Evolutionary conservation across 306 rosid species (phyloP).

Genomic region (Luffa aegyptiaca): DNA sequence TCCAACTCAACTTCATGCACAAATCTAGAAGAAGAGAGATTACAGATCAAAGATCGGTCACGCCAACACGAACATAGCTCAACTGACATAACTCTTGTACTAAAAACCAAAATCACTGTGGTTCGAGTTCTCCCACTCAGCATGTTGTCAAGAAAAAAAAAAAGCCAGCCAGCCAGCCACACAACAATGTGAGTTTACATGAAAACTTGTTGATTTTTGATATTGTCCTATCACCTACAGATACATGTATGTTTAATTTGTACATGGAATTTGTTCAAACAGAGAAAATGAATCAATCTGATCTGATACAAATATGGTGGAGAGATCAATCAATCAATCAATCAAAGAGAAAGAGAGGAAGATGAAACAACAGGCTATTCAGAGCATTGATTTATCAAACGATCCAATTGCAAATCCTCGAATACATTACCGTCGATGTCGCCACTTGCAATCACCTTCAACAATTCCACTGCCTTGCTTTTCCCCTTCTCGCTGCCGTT

Average conservation of each 20-base stretch:
- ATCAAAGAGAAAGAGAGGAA: neutral
- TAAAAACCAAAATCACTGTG: too few relatives aligned
- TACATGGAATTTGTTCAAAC: neutral
- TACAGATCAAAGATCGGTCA: neutral
- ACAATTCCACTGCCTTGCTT: slow-evolving; percentile 42
- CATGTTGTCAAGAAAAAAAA: too few relatives aligned
- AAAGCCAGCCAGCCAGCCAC: too few relatives aligned
- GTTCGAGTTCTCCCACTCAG: too few relatives aligned
- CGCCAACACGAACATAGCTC: too few relatives aligned
- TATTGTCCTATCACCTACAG: neutral
- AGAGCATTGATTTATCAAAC: slow-evolving; percentile 22
- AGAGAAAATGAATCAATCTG: neutral
- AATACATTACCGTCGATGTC: slow-evolving; percentile 5
- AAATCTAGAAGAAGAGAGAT: neutral
- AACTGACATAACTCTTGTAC: too few relatives aligned
- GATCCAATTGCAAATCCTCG: slow-evolving; percentile 35
- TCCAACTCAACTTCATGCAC: neutral
- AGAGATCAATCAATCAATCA: neutral
- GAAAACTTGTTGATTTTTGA: neutral
- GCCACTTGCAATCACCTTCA: slow-evolving; percentile 35
- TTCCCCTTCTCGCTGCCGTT: slow-evolving; percentile 45
- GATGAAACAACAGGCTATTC: neutral
- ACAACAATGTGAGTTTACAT: neutral
- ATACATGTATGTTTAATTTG: neutral
- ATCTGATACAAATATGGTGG: neutral